phyloP scores from a whole-genome alignment of 495 filamentous ascomycete species.

The Xylaria castorea region DNA sequence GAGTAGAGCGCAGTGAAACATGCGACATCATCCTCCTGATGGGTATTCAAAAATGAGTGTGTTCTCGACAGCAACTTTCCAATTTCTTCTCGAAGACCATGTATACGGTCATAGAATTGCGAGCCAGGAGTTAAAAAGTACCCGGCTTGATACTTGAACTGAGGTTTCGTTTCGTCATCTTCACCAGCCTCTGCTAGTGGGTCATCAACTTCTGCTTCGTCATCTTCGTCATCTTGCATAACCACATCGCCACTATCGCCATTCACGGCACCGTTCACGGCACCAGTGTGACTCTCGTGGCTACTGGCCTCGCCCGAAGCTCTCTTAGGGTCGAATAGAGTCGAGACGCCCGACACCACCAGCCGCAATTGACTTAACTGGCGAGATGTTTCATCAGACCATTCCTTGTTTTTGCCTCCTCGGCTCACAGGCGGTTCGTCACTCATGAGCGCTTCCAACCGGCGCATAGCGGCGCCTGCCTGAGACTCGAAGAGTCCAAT shows the following conservation, averaged over 20 bases:
- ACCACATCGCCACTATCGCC: constrained; percentile 48
- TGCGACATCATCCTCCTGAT: constrained; percentile 93
- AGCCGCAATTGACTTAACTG: constrained; percentile 87
- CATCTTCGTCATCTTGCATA: constrained; percentile 55
- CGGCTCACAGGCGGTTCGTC: constrained; percentile 85
- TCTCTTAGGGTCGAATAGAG: constrained; percentile 81
- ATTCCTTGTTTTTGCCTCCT: constrained; percentile 95
- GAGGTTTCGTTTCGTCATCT: constrained; percentile 80
- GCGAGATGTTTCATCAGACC: constrained; percentile 94
- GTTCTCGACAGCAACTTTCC: constrained; percentile 83
- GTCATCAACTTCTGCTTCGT: constrained; percentile 62
- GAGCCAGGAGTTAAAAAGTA: constrained; percentile 73
- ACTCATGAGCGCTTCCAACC: constrained; percentile 76
- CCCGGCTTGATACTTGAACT: constrained; percentile 84
- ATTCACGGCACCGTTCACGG: constrained; percentile 47
- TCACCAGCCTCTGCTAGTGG: constrained; percentile 71
- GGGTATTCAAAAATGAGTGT: constrained; percentile 79
- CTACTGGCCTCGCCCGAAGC: constrained; percentile 58
- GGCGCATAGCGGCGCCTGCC: constrained; percentile 59
- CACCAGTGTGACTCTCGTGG: constrained; percentile 16
- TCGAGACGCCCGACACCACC: constrained; percentile 83
- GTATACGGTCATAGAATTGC: constrained; percentile 73
- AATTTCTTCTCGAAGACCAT: constrained; percentile 77
- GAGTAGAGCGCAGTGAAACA: constrained; percentile 94
- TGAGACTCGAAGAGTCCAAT: constrained; percentile 86